Evolutionary conservation across 805 yeast genomes (phyloP), one percentile per base, ranked within the genome.

Genomic region (Helenozyma baotianmanensis): DNA sequence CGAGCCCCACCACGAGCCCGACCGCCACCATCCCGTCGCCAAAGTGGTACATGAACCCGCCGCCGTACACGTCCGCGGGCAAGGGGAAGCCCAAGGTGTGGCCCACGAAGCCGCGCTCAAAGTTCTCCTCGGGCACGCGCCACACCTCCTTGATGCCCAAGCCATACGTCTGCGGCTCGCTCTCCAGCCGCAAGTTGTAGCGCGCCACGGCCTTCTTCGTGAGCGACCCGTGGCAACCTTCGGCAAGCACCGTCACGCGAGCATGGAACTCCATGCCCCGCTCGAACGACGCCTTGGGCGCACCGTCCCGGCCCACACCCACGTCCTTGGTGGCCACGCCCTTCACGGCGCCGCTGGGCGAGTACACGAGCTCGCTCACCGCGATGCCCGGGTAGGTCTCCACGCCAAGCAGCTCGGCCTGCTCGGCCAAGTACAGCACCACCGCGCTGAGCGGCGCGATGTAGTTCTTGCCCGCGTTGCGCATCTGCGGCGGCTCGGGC

Each of bases 251-350:
- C 0, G 97, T 89, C 39, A 81, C 69, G 48, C 92, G 76, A 4
- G 98, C 86, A 47, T 82, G 92, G 59, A 92, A 92, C 59, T 87
- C 97, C 96, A 92, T 85, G 16, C 98, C 98, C 44, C 95, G 74
- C 60, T 92, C 96, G 58, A 86, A 92, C n/a, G 76, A 68, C 43
- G 74, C 83, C 50, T 81, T 84, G 19, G 96, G 95, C 21, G 65
- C 54, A 13, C 96, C 96, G 36, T 71, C 60, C 46, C 78, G 80
- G 30, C 79, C 72, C 12, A 92, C 63, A 11, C 98, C 98, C 78
- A 82, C 76, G 57, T 92, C 98, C 47, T 82, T 83, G 2, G 98
- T 92, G 5, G 96, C 96, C 4, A 90, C 89, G 39, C 98, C 98
- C 38, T 72, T 72, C 15, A 92, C 83, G 6, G 74, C 71, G 27